These are phyloP conservation scores for Cubamyces sp. DNA, from an alignment of 768 basidiomycete genomes.

Conservation along the genomic window DNA sequence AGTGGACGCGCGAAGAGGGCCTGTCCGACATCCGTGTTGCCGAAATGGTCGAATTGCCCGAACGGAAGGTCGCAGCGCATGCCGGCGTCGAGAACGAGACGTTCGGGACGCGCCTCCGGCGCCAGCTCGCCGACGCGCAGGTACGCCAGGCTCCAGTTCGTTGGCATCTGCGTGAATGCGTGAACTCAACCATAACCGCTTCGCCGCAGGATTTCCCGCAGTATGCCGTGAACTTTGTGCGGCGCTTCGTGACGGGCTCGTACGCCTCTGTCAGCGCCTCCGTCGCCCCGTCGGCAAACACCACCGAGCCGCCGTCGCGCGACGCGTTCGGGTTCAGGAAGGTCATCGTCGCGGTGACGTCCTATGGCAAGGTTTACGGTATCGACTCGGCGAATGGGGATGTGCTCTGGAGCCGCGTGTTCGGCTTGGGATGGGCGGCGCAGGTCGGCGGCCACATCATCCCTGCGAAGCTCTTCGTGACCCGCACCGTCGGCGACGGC, in stretches of 20 bases:
- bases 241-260: slow-evolving; percentile 72
- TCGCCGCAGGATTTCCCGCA: slow-evolving; percentile 63
- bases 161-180: not conserved
- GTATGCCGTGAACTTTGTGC: slow-evolving; percentile 67
- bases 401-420: slow-evolving; percentile 77
- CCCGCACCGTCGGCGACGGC: slow-evolving; percentile 51
- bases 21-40: slow-evolving; percentile 65
- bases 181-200: not conserved
- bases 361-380: slow-evolving; percentile 76
- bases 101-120: slow-evolving; percentile 51
- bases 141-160: slow-evolving; percentile 40
- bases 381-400: slow-evolving; percentile 80
- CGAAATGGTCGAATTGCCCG: slow-evolving; percentile 80
- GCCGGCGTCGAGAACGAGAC: slow-evolving; percentile 45
- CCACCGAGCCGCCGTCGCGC: slow-evolving; percentile 50
- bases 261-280: slow-evolving; percentile 55
- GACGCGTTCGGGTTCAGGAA: slow-evolving; percentile 90
- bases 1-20: slow-evolving; percentile 85
- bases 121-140: slow-evolving; percentile 65
- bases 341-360: slow-evolving; percentile 73
- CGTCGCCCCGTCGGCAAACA: slow-evolving; percentile 38
- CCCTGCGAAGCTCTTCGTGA: slow-evolving; percentile 65
- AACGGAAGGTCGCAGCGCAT: slow-evolving; percentile 46
- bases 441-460: slow-evolving; percentile 56
- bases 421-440: slow-evolving; percentile 73